Conservation (phyloP, 208 protist species). For the Tritrichomonas foetus region DNA sequence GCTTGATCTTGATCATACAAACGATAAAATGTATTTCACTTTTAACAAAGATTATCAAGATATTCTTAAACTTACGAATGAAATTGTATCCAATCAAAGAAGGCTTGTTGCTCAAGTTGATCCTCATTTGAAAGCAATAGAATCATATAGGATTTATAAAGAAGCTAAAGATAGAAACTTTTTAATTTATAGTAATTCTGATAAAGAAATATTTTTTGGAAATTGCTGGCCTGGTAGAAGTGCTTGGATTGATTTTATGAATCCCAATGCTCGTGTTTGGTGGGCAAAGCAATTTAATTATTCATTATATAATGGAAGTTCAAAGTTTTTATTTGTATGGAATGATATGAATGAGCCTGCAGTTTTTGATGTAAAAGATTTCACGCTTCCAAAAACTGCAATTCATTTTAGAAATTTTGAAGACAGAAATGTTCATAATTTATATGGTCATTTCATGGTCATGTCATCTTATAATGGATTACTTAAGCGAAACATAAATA, state of each 20-base stretch:
- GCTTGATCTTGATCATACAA: slow-evolving; percentile 98
- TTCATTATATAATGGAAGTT: slow-evolving; percentile 63
- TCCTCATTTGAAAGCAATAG: neutral
- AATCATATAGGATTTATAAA: neutral
- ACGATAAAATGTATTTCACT: slow-evolving; percentile 79
- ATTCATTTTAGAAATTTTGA: slow-evolving; percentile 63
- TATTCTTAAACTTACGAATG: neutral
- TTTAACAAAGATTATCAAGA: neutral
- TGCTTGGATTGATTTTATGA: slow-evolving; percentile 84
- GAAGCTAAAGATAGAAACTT: neutral
- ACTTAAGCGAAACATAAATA: slow-evolving; percentile 62
- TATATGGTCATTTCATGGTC: slow-evolving; percentile 79
- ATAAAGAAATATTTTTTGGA: slow-evolving; percentile 73
- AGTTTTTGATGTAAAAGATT: slow-evolving; percentile 84
- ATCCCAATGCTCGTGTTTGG: slow-evolving; percentile 67
- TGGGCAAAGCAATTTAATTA: slow-evolving; percentile 45
- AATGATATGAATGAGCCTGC: slow-evolving; percentile 98
- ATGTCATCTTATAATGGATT: slow-evolving; percentile 67
- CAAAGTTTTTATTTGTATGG: slow-evolving; percentile 85
- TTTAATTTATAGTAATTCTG: neutral
- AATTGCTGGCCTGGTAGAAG: slow-evolving; percentile 87
- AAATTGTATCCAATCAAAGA: neutral
- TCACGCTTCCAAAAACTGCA: slow-evolving; percentile 86
- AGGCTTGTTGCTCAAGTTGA: neutral
- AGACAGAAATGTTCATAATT: slow-evolving; percentile 93